Conservation (phyloP, 164 flowering plant genomes). For the Stephania yunnanensis region DNA sequence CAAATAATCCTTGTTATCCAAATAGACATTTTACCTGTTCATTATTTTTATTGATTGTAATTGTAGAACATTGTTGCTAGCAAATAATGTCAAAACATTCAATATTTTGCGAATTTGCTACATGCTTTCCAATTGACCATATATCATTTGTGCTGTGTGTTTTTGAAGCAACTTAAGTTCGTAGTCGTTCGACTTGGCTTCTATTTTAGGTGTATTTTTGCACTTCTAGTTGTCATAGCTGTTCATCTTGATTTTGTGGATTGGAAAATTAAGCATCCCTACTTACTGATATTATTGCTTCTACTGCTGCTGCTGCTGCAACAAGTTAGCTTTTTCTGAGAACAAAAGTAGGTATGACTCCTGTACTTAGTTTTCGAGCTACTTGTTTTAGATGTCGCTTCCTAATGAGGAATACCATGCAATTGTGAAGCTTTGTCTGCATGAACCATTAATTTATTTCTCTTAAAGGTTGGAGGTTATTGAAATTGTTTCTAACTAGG, state of each 20-base stretch:
- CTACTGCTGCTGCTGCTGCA: background rate
- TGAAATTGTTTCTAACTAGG: background rate
- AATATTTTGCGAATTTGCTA: background rate
- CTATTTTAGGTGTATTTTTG: background rate
- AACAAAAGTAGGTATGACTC: background rate
- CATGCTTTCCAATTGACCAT: background rate
- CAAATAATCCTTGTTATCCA: conserved; percentile 6
- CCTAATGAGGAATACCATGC: no score
- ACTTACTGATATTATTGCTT: background rate
- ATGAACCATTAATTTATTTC: background rate
- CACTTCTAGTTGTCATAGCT: background rate
- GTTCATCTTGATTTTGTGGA: background rate
- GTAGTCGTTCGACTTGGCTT: background rate
- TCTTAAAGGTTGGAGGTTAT: background rate
- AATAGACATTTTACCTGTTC: conserved; percentile 9
- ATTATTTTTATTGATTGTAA: conserved; percentile 12
- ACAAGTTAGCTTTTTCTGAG: background rate
- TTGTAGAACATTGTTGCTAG: conserved; percentile 18
- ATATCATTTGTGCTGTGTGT: background rate
- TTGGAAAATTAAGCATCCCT: background rate
- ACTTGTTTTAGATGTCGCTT: no score
- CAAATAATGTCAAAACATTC: conserved; percentile 9
- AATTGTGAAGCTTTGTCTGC: background rate
- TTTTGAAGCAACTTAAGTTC: background rate
- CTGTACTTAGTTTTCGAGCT: no score